Evolutionary conservation across 352 stramenopile species (phyloP), one percentile per base, ranked within the genome.

Genomic region (Phytophthora aleatoria): DNA sequence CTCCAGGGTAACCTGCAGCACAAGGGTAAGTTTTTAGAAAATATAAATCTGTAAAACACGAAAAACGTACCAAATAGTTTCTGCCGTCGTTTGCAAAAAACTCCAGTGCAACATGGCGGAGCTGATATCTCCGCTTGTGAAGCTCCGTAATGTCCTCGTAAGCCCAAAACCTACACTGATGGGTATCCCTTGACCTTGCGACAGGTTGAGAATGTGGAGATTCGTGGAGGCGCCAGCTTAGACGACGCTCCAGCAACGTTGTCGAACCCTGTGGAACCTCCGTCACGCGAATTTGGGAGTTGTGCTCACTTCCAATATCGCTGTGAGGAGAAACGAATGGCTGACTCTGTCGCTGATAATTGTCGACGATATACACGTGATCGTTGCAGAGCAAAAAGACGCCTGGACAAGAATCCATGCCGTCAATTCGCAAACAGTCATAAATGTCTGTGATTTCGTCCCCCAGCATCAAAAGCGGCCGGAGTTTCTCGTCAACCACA

Each of bases 81-180:
- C 83, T 79, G 8, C 81, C 83, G 26, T 93, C 83, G 52, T 83
- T 75, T 3, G 77, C 81, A 68, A 93, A 91, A n/a, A 93, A 57
- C 57, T 93, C 85, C 8, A 93, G 68, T 0, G 83, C 83, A 38
- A 93, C 81, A 38, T 91, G 85, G 3, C 80, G 81, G 9, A 93
- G 67, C 56, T 90, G 85, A 50, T 93, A 87, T 16, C 85, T 79
- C 30, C 85, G 75, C 39, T 92, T 93, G 60, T 93, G 85, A 15
- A 93, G 63, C 67, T 93, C 83, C 6, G 74, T 72, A 26, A 93
- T 81, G 51, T 91, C 82, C 12, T 91, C 83, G 45, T 91, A 93
- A 3, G 68, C 67, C 83, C 83, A 92, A 50, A 75, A 89, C n/a
- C 81, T 70, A n/a, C 83, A 91, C 38, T 89, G 79, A 41, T 90